Conservation (phyloP, 805 yeast genomes). For the Metschnikowia continentalis region DNA sequence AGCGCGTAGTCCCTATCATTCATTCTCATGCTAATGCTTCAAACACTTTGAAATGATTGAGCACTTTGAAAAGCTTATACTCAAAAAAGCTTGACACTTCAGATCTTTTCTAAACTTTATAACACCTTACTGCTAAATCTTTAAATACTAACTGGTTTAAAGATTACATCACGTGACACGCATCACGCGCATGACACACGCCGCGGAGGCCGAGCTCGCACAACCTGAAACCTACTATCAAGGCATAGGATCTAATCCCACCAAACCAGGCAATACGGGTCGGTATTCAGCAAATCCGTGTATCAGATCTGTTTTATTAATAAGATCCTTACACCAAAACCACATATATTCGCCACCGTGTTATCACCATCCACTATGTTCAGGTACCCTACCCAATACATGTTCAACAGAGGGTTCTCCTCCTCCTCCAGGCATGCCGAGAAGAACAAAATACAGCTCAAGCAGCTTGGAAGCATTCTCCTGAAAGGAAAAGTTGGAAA, state of each 20-base stretch:
- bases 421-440: not conserved
- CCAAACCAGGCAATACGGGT: too few species aligned
- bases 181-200: not conserved
- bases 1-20: too few species aligned
- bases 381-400: not conserved
- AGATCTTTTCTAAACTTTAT: too few species aligned
- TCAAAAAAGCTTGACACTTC: too few species aligned
- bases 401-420: not conserved
- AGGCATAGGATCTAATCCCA: too few species aligned
- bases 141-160: not conserved
- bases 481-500: constrained; percentile 29
- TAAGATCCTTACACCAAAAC: not conserved
- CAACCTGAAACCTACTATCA: not conserved
- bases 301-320: too few species aligned
- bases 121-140: too few species aligned
- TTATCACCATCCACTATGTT: not conserved
- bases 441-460: constrained; percentile 23
- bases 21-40: too few species aligned
- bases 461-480: constrained; percentile 28
- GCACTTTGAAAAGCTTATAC: too few species aligned
- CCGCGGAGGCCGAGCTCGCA: constrained; percentile 2
- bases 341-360: not conserved
- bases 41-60: too few species aligned
- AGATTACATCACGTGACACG: not conserved
- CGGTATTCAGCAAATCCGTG: too few species aligned